Percentiles rank a stretch among this genome's conserved stretches.
These are phyloP conservation scores for Pilatotrama ljubarskyi DNA, from an alignment of 768 basidiomycete genomes.

Conservation along the genomic window DNA sequence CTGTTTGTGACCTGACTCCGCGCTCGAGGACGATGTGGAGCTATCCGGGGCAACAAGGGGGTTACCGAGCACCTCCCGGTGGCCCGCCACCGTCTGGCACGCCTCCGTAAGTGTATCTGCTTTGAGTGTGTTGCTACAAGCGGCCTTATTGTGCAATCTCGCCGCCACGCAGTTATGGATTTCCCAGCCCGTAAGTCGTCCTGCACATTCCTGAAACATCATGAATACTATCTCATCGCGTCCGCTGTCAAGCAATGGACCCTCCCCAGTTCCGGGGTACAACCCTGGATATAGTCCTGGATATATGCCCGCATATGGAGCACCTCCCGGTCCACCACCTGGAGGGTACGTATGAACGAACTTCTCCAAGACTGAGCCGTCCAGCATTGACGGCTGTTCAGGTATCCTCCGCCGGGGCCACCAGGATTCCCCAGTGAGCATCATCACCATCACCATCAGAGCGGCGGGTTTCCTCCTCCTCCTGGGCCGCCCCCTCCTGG, in stretches of 20 bases:
- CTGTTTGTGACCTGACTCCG: neutral
- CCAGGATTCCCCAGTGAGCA: slow-evolving; percentile 19
- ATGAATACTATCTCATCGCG: too few relatives aligned
- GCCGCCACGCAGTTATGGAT: neutral
- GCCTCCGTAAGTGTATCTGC: slow-evolving; percentile 13
- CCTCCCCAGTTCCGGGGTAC: slow-evolving; percentile 8
- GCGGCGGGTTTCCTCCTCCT: slow-evolving; percentile 22
- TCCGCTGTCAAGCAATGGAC: slow-evolving; percentile 2
- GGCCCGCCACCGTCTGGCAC: slow-evolving; percentile 15
- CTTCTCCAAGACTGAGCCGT: neutral
- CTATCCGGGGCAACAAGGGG: slow-evolving; percentile 23
- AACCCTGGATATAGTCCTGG: slow-evolving; percentile 18
- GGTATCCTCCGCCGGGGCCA: slow-evolving; percentile 21
- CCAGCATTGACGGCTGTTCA: neutral
- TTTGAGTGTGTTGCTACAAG: neutral
- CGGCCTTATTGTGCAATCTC: neutral
- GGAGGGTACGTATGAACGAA: slow-evolving; percentile 13
- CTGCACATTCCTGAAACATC: neutral
- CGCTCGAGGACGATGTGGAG: slow-evolving; percentile 19
- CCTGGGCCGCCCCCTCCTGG: slow-evolving; percentile 25
- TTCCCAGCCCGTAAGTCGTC: slow-evolving; percentile 13
- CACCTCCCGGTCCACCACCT: slow-evolving; percentile 25
- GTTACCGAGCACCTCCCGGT: slow-evolving; percentile 13
- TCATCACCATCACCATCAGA: slow-evolving; percentile 17
- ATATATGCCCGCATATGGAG: slow-evolving; percentile 15